These are phyloP conservation scores for Paracamarosporium sp. DNA, from an alignment of 2,329 filamentous ascomycete species.

Conservation along the genomic window DNA sequence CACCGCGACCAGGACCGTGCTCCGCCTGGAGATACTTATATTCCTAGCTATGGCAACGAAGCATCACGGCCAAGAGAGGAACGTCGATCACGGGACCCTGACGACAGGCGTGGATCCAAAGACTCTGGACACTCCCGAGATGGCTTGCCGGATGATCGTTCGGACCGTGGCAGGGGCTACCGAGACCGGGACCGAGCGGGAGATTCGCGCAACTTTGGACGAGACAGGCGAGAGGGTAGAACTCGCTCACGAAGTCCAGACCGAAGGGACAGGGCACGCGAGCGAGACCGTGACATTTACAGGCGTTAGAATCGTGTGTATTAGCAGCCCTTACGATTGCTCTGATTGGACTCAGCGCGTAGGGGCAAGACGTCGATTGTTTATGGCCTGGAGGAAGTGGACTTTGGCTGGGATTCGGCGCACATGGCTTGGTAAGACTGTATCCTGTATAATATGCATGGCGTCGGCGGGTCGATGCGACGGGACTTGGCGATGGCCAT, in stretches of 20 bases:
- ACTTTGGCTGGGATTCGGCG: constrained; percentile 3
- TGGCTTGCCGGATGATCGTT: constrained; percentile 31
- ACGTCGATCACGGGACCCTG: constrained; percentile 42
- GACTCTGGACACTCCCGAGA: constrained; percentile 46
- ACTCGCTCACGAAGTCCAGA: constrained; percentile 46
- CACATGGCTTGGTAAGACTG: constrained; percentile 2
- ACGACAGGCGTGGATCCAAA: constrained; percentile 41
- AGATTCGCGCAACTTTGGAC: constrained; percentile 31
- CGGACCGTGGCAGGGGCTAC: constrained; percentile 36
- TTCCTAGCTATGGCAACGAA: constrained; percentile 50
- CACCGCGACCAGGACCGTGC: constrained; percentile 24
- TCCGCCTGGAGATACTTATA: constrained; percentile 51
- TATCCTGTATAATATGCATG: constrained; percentile 10
- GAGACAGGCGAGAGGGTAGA: constrained; percentile 37
- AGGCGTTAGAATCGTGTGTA: constrained; percentile 13
- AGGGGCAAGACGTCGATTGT: neutral
- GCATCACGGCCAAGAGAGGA: constrained; percentile 23
- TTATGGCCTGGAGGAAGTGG: neutral
- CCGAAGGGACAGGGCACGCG: constrained; percentile 33
- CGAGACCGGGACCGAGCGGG: constrained; percentile 30
- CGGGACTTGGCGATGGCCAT: neutral
- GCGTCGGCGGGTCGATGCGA: constrained; percentile 7
- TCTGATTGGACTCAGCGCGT: neutral
- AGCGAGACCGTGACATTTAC: constrained; percentile 38
- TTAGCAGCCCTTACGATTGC: neutral